Percentiles rank a stretch among this genome's conserved stretches.
These are phyloP conservation scores for Coccomyxa sp. DNA, from an alignment of 139 green algal species.

Conservation along the genomic window DNA sequence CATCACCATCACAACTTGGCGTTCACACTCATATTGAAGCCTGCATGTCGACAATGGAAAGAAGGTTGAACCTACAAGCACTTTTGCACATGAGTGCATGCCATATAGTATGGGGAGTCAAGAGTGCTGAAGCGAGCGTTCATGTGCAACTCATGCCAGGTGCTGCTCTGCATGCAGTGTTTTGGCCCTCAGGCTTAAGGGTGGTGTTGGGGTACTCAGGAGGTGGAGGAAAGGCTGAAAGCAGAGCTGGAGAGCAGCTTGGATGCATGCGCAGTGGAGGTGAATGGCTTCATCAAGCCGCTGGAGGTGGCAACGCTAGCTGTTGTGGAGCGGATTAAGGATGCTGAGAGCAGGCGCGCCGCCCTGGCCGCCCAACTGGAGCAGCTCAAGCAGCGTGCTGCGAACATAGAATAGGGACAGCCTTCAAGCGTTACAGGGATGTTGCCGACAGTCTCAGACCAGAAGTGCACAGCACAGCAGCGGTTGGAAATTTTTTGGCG, in stretches of 20 bases:
- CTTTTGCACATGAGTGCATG: neutral
- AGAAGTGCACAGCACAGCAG: too few relatives aligned
- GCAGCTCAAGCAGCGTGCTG: conserved; percentile 30
- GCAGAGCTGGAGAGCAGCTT: conserved; percentile 25
- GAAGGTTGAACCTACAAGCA: neutral
- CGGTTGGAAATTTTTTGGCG: too few relatives aligned
- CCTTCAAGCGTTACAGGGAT: too few relatives aligned
- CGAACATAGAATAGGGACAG: conserved; percentile 27
- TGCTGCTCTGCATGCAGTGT: neutral
- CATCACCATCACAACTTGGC: neutral
- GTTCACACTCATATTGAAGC: neutral
- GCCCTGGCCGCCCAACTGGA: conserved; percentile 20
- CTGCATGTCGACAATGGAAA: neutral
- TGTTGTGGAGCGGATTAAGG: conserved; percentile 19
- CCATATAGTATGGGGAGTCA: neutral
- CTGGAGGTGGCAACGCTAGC: conserved; percentile 30
- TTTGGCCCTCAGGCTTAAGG: neutral
- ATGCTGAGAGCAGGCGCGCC: conserved; percentile 1
- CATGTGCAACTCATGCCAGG: neutral
- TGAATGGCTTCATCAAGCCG: conserved; percentile 30
- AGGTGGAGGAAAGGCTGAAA: conserved; percentile 36
- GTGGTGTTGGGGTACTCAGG: conserved; percentile 9
- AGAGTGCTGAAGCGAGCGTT: neutral
- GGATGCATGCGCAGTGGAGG: conserved; percentile 20
- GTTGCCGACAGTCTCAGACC: too few relatives aligned